phyloP scores from a whole-genome alignment of 495 filamentous ascomycete species.

The Aspergillus sclerotioniger region DNA sequence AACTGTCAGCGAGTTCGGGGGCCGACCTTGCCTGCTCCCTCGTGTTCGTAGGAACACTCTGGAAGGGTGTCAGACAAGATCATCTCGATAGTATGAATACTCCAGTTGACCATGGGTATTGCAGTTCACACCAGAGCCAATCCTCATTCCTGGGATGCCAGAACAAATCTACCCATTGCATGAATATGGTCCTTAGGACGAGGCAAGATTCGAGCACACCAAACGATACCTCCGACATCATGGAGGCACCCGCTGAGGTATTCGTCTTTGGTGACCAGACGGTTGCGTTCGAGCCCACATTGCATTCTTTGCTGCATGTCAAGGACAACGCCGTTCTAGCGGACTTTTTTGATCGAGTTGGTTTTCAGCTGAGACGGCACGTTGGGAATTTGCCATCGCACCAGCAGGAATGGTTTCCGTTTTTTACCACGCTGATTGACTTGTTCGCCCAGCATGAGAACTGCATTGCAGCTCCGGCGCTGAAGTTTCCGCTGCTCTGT shows the following conservation, averaged over 20 bases:
- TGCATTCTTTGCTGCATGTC: conserved; percentile 1
- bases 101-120: background rate
- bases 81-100: background rate
- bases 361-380: background rate
- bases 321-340: background rate
- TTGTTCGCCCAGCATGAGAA: conserved; percentile 7
- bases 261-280: conserved; percentile 7
- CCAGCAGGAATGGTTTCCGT: conserved; percentile 7
- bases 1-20: background rate
- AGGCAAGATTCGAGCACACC: background rate
- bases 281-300: background rate
- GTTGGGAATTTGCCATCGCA: background rate
- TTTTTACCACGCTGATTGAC: conserved; percentile 3
- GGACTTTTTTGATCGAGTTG: conserved; percentile 7
- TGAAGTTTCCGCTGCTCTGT: conserved; percentile 5
- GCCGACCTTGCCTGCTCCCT: background rate
- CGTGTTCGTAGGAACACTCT: background rate
- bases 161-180: too few species aligned
- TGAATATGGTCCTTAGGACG: background rate
- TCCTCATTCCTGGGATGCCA: too few species aligned
- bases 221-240: background rate
- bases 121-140: too few species aligned
- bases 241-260: background rate
- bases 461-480: background rate
- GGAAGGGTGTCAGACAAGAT: background rate